Conservation (phyloP, 2,329 filamentous ascomycete species). For the Alternaria sp. region DNA sequence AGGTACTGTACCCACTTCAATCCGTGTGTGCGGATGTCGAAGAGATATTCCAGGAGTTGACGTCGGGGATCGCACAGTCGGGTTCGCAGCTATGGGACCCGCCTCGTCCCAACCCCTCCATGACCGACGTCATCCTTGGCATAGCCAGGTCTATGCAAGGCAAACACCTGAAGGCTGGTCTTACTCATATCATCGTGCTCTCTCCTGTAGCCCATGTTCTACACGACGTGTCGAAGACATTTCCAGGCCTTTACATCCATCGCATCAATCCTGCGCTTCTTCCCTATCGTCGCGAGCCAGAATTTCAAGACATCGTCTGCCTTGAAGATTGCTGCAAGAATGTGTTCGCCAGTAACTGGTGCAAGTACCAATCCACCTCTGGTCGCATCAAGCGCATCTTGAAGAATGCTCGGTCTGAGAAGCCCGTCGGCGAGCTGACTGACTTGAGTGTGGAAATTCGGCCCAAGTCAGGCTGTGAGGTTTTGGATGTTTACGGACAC, state of each 20-base stretch:
- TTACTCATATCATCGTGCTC: slow-evolving; percentile 40
- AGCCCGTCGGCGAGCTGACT: slow-evolving; percentile 33
- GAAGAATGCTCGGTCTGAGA: slow-evolving; percentile 34
- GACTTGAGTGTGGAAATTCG: slow-evolving; percentile 34
- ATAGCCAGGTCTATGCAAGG: slow-evolving; percentile 34
- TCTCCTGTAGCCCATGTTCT: slow-evolving; percentile 35
- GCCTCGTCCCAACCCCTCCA: slow-evolving; percentile 41
- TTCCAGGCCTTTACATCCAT: slow-evolving; percentile 36
- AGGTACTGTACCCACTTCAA: slow-evolving; percentile 34
- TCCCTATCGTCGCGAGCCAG: slow-evolving; percentile 28
- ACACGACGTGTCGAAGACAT: slow-evolving; percentile 33
- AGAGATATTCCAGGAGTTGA: slow-evolving; percentile 29
- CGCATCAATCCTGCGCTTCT: slow-evolving; percentile 40
- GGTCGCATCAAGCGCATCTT: slow-evolving; percentile 37
- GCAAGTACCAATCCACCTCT: slow-evolving; percentile 33
- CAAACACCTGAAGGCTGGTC: slow-evolving; percentile 21
- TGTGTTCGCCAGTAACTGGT: slow-evolving; percentile 38
- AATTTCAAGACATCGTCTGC: slow-evolving; percentile 25
- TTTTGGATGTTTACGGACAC: slow-evolving; percentile 29
- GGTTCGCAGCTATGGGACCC: slow-evolving; percentile 39
- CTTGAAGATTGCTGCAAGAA: slow-evolving; percentile 35
- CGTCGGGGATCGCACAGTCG: slow-evolving; percentile 24
- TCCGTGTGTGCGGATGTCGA: slow-evolving; percentile 23
- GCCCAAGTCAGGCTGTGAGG: slow-evolving; percentile 35
- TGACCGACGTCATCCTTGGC: slow-evolving; percentile 37